These are phyloP conservation scores for Aquilaria yunnanensis DNA, from an alignment of 345 rosid species.

Conservation along the genomic window DNA sequence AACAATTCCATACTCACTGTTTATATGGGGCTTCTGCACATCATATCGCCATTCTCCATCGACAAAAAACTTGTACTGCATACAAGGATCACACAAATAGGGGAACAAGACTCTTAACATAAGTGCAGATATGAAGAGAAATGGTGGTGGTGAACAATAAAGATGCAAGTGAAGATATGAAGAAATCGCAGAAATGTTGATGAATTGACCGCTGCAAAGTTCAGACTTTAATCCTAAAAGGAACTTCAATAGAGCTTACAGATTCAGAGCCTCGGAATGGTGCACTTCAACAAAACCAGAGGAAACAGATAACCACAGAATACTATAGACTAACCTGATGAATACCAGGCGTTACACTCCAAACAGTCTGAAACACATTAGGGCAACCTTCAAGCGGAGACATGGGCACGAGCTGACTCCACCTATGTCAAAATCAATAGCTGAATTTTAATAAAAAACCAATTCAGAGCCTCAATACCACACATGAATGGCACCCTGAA, in stretches of 20 bases:
- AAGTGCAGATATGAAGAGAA: too few relatives aligned
- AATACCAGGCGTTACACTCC: slow-evolving; percentile 49
- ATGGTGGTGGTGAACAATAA: too few relatives aligned
- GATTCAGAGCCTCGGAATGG: too few relatives aligned
- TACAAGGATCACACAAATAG: too few relatives aligned
- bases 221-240: too few relatives aligned
- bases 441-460: slow-evolving; percentile 1
- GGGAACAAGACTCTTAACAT: too few relatives aligned
- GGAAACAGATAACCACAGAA: not conserved
- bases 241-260: too few relatives aligned
- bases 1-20: slow-evolving; percentile 55
- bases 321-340: slow-evolving; percentile 46
- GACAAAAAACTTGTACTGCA: slow-evolving; percentile 85
- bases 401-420: slow-evolving; percentile 54
- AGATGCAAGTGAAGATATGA: too few relatives aligned
- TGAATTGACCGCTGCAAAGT: too few relatives aligned
- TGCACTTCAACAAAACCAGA: too few relatives aligned
- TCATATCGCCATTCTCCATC: slow-evolving; percentile 96
- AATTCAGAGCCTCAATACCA: not conserved
- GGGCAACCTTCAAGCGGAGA: slow-evolving; percentile 65
- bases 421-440: slow-evolving; percentile 24
- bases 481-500: not conserved
- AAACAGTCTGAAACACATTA: slow-evolving; percentile 55
- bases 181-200: too few relatives aligned
- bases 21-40: slow-evolving; percentile 58